Conservation (phyloP, 345 rosid genomes). For the Eucalyptus curtisii region DNA sequence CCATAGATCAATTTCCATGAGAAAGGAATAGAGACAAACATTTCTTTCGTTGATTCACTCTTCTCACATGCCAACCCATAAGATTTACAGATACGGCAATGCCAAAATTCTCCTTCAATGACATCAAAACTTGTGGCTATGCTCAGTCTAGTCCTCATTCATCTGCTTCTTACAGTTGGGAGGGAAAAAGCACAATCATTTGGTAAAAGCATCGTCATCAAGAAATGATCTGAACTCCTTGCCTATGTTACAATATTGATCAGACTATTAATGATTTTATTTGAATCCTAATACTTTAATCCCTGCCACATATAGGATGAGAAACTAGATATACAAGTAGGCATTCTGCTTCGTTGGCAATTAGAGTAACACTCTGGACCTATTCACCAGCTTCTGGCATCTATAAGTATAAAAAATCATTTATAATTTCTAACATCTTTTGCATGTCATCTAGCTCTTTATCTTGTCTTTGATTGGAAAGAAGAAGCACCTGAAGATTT, state of each 20-base stretch:
- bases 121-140: neutral
- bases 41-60: neutral
- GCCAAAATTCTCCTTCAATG: neutral
- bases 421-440: neutral
- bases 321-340: neutral
- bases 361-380: neutral
- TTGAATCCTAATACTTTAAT: neutral
- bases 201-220: neutral
- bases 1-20: neutral
- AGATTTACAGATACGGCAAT: neutral
- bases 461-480: neutral
- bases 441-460: neutral
- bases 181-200: neutral
- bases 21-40: neutral
- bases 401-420: neutral
- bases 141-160: neutral
- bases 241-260: neutral
- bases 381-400: neutral
- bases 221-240: neutral
- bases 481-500: constrained; percentile 71
- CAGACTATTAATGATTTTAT: neutral
- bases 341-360: neutral
- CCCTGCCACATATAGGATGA: neutral
- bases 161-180: neutral
- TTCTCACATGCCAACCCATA: neutral